Evolutionary conservation across 2,329 filamentous ascomycete species (phyloP).

Genomic region (Metarhizium humberi): DNA sequence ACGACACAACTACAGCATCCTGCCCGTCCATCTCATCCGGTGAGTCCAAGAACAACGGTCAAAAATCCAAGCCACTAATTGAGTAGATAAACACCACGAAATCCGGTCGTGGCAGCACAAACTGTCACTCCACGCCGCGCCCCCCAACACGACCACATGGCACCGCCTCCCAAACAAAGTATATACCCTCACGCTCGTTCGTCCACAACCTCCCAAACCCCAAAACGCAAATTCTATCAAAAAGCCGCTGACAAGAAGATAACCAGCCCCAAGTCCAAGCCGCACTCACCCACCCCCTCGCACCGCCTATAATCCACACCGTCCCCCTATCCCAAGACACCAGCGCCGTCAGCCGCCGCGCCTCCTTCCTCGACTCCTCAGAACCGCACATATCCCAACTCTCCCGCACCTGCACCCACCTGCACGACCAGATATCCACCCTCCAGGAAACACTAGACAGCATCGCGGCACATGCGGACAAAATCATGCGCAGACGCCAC

Average conservation of each 20-base stretch:
- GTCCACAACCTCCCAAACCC: conserved; percentile 9
- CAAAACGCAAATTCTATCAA: neutral
- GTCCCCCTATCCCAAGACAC: conserved; percentile 10
- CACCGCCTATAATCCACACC: conserved; percentile 12
- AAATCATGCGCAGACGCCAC: neutral
- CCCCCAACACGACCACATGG: neutral
- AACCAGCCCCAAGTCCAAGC: conserved; percentile 9
- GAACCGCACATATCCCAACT: conserved; percentile 7
- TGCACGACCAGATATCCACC: conserved; percentile 8
- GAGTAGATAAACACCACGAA: neutral
- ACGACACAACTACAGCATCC: neutral
- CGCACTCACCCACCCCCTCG: conserved; percentile 12
- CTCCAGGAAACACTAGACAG: conserved; percentile 4
- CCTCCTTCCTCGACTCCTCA: conserved; percentile 9
- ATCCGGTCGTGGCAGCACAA: conserved; percentile 1
- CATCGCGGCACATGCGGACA: neutral
- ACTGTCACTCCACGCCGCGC: neutral
- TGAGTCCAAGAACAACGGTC: neutral
- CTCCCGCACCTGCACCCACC: neutral
- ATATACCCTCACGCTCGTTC: neutral
- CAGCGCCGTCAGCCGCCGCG: conserved; percentile 10
- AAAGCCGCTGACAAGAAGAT: neutral
- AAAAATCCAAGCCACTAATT: neutral
- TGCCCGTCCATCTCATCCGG: neutral
- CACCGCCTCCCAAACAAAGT: neutral